A percentile compares a stretch with the other conserved stretches of the same genome.
Conservation (phyloP, 2,329 filamentous ascomycete genomes). For the Thelonectria discophora region DNA sequence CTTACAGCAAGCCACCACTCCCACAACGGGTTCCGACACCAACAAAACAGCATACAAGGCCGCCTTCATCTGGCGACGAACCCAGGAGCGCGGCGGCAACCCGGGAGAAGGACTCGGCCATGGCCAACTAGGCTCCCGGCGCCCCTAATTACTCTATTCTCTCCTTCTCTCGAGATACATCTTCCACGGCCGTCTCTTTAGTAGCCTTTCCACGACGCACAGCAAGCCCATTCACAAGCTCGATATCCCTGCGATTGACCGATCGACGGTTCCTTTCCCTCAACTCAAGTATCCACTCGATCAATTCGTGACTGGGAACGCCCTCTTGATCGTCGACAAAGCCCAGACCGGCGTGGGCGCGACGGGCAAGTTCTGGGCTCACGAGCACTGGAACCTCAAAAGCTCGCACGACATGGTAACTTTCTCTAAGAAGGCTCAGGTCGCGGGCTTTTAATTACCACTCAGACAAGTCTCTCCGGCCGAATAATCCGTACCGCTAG, state of each 20-base stretch:
- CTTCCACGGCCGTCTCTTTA: slow-evolving; percentile 91
- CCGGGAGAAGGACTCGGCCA: slow-evolving; percentile 75
- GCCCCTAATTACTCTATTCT: slow-evolving; percentile 81
- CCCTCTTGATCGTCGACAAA: slow-evolving; percentile 85
- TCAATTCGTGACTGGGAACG: slow-evolving; percentile 77
- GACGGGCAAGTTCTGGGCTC: slow-evolving; percentile 94
- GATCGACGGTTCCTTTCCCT: slow-evolving; percentile 89
- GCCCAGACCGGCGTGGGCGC: slow-evolving; percentile 93
- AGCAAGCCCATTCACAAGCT: slow-evolving; percentile 95
- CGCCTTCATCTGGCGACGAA: slow-evolving; percentile 89
- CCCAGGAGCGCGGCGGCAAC: slow-evolving; percentile 80
- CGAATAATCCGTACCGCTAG: slow-evolving; percentile 91
- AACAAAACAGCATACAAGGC: slow-evolving; percentile 96
- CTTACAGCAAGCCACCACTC: slow-evolving; percentile 89
- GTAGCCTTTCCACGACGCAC: slow-evolving; percentile 84
- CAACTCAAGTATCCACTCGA: slow-evolving; percentile 85
- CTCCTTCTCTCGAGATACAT: slow-evolving; percentile 83
- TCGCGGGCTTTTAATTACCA: slow-evolving; percentile 90
- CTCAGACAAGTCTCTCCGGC: slow-evolving; percentile 83
- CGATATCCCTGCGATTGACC: slow-evolving; percentile 93
- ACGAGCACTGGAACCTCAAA: slow-evolving; percentile 88
- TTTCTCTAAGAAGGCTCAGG: slow-evolving; percentile 89
- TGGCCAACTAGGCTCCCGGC: slow-evolving; percentile 82
- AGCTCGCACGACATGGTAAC: slow-evolving; percentile 91
- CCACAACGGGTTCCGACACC: slow-evolving; percentile 86